Evolutionary conservation across 2,329 filamentous ascomycete genomes (phyloP).

Genomic region (Neopestalotiopsis sp.): DNA sequence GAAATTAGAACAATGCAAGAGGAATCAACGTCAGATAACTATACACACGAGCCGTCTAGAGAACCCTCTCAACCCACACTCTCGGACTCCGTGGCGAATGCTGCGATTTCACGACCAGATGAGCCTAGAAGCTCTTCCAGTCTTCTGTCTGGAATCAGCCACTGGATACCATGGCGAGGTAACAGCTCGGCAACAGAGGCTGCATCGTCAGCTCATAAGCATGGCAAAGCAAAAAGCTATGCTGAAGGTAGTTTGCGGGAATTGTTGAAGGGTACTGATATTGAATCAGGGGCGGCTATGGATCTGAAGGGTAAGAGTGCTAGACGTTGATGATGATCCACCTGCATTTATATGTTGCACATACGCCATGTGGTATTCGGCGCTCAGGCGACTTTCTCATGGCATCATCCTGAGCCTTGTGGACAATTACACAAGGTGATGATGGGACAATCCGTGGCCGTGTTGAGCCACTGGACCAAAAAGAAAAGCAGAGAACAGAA

Average conservation of each 20-base stretch:
- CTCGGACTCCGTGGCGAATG: conserved; percentile 32
- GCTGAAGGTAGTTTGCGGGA: conserved; percentile 63
- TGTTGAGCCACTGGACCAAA: too few species aligned
- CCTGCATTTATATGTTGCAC: background rate
- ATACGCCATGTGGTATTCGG: too few species aligned
- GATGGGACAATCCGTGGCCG: too few species aligned
- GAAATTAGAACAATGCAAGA: conserved; percentile 46
- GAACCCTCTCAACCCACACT: conserved; percentile 27
- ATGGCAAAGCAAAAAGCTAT: conserved; percentile 43
- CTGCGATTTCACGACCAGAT: conserved; percentile 32
- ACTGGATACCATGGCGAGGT: conserved; percentile 53
- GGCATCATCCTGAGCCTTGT: background rate
- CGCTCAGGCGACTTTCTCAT: too few species aligned
- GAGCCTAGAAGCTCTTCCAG: conserved; percentile 23
- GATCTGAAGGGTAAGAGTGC: conserved; percentile 34
- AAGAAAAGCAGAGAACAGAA: background rate
- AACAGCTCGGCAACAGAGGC: conserved; percentile 22
- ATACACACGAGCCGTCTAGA: conserved; percentile 32
- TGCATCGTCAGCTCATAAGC: conserved; percentile 25
- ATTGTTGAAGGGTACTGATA: conserved; percentile 48
- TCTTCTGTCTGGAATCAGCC: conserved; percentile 45
- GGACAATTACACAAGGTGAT: too few species aligned
- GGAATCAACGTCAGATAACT: conserved; percentile 24
- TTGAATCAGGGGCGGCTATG: conserved; percentile 17
- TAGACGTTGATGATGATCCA: background rate